phyloP scores from a whole-genome alignment of 768 basidiomycete genomes.

The Lactifluus hygrophoroides region DNA sequence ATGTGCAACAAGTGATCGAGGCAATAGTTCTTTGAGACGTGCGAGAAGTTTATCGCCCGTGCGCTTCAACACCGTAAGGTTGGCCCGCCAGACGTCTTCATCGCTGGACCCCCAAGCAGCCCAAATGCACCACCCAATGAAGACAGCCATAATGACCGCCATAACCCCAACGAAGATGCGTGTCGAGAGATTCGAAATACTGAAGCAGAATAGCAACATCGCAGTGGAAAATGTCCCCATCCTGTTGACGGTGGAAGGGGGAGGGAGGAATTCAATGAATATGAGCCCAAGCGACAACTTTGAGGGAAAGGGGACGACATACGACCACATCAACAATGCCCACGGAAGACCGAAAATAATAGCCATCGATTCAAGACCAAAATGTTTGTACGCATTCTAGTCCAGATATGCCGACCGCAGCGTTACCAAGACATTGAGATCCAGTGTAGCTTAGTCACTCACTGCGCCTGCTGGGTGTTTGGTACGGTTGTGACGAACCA shows the following conservation, averaged over 20 bases:
- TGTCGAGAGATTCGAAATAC: constrained; percentile 1
- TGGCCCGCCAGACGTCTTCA: neutral
- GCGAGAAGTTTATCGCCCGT: neutral
- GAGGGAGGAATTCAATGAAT: neutral
- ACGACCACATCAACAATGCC: constrained; percentile 54
- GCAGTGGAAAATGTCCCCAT: constrained; percentile 9
- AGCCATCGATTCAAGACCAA: constrained; percentile 45
- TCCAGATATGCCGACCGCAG: constrained; percentile 23
- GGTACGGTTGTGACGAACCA: constrained; percentile 36
- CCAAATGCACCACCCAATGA: constrained; percentile 3
- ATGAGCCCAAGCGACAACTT: neutral
- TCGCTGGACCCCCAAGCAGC: neutral
- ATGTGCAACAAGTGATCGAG: neutral
- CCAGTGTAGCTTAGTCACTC: neutral
- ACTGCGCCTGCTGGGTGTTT: constrained; percentile 24
- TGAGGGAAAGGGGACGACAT: constrained; percentile 23
- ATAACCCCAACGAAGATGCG: neutral
- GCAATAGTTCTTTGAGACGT: neutral
- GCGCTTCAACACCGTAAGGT: neutral
- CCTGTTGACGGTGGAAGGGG: too few relatives aligned
- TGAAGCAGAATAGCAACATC: constrained; percentile 10
- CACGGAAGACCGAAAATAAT: constrained; percentile 48
- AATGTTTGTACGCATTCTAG: constrained; percentile 23
- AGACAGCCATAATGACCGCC: neutral
- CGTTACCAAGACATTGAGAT: too few relatives aligned